Evolutionary conservation across 331 rosid genomes (phyloP).

Genomic region (Quercus lobata): DNA sequence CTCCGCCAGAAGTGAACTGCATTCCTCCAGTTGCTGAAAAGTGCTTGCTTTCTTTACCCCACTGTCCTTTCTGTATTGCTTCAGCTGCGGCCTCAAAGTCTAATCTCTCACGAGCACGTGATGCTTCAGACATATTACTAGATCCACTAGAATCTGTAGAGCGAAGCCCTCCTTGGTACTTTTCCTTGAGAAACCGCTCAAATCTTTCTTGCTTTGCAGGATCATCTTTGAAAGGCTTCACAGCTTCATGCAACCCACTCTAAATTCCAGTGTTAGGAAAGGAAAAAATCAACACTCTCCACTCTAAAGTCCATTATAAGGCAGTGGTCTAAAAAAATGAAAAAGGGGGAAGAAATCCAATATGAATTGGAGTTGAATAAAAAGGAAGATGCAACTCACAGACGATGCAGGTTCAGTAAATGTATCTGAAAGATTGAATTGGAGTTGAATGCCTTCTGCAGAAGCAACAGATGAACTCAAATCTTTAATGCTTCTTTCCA

Average conservation of each 20-base stretch:
- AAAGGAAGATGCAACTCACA: slow-evolving; percentile 48
- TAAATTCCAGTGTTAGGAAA: slow-evolving; percentile 29
- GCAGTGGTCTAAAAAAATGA: slow-evolving; percentile 10
- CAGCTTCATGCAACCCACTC: slow-evolving; percentile 49
- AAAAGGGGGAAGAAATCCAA: neutral
- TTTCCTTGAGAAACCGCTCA: slow-evolving; percentile 83
- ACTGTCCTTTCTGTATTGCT: slow-evolving; percentile 69
- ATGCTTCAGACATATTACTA: slow-evolving; percentile 81
- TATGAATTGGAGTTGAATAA: neutral
- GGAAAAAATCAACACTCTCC: slow-evolving; percentile 5
- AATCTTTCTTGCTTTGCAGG: slow-evolving; percentile 92
- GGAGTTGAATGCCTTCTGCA: slow-evolving; percentile 60
- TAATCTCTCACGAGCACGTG: slow-evolving; percentile 92
- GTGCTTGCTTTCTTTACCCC: slow-evolving; percentile 52
- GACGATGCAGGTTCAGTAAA: slow-evolving; percentile 60
- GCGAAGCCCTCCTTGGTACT: slow-evolving; percentile 91
- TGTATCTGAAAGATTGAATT: slow-evolving; percentile 86
- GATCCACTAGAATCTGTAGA: slow-evolving; percentile 64
- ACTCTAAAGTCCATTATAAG: slow-evolving; percentile 1
- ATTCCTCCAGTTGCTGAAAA: slow-evolving; percentile 59
- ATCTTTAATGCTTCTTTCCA: slow-evolving; percentile 61
- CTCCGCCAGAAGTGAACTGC: slow-evolving; percentile 82
- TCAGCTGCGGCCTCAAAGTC: slow-evolving; percentile 98
- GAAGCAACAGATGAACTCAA: slow-evolving; percentile 44
- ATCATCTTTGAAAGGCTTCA: slow-evolving; percentile 86